These are phyloP conservation scores for Dictyostelium capitatum DNA, from an alignment of 78 protist species.

Conservation along the genomic window DNA sequence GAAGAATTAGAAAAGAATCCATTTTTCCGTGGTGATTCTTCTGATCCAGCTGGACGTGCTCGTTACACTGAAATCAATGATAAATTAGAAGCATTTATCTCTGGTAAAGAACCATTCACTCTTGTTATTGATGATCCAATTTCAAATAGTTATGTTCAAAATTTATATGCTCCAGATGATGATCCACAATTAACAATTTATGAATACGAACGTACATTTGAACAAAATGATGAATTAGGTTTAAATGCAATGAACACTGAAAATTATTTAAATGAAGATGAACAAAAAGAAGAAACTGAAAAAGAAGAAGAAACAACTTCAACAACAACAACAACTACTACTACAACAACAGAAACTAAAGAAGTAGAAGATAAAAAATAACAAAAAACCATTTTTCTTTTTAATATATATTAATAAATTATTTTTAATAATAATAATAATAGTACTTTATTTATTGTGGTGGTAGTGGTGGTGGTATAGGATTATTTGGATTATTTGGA, in stretches of 20 bases:
- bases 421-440: not conserved
- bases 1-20: conserved; percentile 77
- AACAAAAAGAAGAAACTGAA: conserved; percentile 10
- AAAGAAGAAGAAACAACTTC: not conserved
- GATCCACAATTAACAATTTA: conserved; percentile 88
- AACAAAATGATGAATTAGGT: conserved; percentile 94
- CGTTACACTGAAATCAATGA: conserved; percentile 42
- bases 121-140: conserved; percentile 93
- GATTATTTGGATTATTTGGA: not conserved
- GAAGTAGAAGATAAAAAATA: not conserved
- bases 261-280: conserved; percentile 31
- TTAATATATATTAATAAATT: not conserved
- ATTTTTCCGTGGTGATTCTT: conserved; percentile 86
- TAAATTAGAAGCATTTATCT: not conserved
- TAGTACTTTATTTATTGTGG: not conserved
- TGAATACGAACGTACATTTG: conserved; percentile 90
- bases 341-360: not conserved
- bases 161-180: conserved; percentile 87
- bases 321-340: not conserved
- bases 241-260: conserved; percentile 90
- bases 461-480: too few relatives aligned
- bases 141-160: conserved; percentile 83
- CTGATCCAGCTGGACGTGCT: conserved; percentile 4
- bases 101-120: conserved; percentile 83
- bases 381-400: not conserved